Evolutionary conservation across 306 rosid species (phyloP), one percentile per base, ranked within the genome.

Genomic region (Luffa aegyptiaca): DNA sequence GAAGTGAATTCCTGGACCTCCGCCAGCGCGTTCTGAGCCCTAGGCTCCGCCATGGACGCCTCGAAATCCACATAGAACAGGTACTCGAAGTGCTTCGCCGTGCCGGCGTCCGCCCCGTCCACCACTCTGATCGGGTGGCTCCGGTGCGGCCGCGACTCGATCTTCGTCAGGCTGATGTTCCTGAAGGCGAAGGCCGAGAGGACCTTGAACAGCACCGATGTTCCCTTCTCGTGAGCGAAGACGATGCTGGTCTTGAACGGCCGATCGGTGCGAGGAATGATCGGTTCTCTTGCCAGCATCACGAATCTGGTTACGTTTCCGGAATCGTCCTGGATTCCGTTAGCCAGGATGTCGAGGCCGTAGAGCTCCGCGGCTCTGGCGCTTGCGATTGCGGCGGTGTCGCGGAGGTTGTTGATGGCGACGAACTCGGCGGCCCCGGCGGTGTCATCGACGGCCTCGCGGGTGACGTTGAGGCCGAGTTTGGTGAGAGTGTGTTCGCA

Each of bases 1-100:
- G 98, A 91, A 0, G 99, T 93, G 87, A 91, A 96, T 35, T 96
- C 99, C 89, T 96, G 99, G 10, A 96, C 98, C 82, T 96, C 98
- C 0, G 99, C 97, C 76, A 96, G 52, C 9, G 99, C 99, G 53
- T 96, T 91, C 80, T 96, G 99, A 0, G 99, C 98, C 78, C 96
- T 87, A 2, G 89, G 90, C 9, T 96, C 99, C 41, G 99, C 99
- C 99, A 96, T 90, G 0, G 99, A 96, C 0, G 99, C 98, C 41
- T 96, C 99, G 75, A 96, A 96, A 80, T 96, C 99, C 1, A 93
- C 97, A 51, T 96, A 96, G 76, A 96, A 96, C 83, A 96, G 49
- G 75, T 96, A 96, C 88, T 96, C 99, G 79, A 96, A 96, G 64
- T 91, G 99, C 87, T 93, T 96, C 3, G 99, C 99, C 0, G 99